Evolutionary conservation across 1,139 yeast genomes (phyloP).

Genomic region (Hansenula lynferdii): DNA sequence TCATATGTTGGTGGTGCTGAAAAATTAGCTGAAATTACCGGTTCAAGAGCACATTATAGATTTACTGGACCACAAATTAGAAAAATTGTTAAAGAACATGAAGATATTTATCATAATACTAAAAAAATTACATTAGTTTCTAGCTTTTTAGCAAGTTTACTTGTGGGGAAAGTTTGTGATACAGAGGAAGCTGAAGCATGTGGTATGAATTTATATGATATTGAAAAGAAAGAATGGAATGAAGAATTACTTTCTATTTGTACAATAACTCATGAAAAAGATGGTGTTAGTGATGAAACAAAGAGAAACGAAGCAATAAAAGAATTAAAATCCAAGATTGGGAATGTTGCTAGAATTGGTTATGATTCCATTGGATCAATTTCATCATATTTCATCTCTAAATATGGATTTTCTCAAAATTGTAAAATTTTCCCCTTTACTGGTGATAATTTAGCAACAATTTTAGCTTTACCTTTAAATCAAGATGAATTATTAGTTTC

Average conservation of each 20-base stretch:
- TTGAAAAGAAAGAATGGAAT: constrained; percentile 47
- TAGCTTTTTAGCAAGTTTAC: constrained; percentile 67
- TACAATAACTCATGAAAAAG: constrained; percentile 27
- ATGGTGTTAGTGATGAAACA: constrained; percentile 36
- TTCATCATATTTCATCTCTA: constrained; percentile 53
- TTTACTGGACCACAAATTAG: constrained; percentile 90
- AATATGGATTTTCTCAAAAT: constrained; percentile 53
- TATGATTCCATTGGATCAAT: constrained; percentile 37
- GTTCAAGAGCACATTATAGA: constrained; percentile 85
- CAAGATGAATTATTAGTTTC: constrained; percentile 77
- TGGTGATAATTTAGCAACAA: constrained; percentile 90
- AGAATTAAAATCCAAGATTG: constrained; percentile 24
- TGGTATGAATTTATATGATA: constrained; percentile 85
- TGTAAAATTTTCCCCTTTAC: constrained; percentile 70
- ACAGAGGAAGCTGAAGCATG: constrained; percentile 87
- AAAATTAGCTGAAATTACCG: constrained; percentile 62
- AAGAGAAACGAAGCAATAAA: constrained; percentile 17
- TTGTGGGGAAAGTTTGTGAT: constrained; percentile 58
- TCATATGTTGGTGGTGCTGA: constrained; percentile 58
- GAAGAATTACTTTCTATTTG: constrained; percentile 41
- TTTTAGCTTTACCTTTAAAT: constrained; percentile 71
- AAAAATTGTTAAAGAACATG: constrained; percentile 55
- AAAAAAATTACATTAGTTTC: constrained; percentile 69
- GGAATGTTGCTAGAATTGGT: constrained; percentile 35
- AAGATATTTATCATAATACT: constrained; percentile 52